Evolutionary conservation across 257 asterid genomes (phyloP), one percentile per base, ranked within the genome.

Genomic region (Scutellaria minor): DNA sequence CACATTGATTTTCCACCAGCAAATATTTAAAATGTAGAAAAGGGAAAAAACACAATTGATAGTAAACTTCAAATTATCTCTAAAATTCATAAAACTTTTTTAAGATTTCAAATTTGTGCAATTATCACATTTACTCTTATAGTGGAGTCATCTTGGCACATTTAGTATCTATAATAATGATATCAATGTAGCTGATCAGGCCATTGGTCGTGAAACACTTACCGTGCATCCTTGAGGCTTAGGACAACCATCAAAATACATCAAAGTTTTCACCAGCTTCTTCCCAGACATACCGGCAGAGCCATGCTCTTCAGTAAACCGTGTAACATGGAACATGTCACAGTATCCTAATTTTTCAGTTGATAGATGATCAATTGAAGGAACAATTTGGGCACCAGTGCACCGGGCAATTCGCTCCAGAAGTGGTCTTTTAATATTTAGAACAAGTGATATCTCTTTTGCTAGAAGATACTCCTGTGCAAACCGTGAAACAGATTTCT

Each of bases 391-490:
- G 79, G 93, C 84, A 68, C 97, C 97, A 50, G 96, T 86, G 83
- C 97, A 91, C 64, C 97, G 97, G 44, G 97, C 88, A 69, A 91
- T 91, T 53, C 97, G 97, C 80, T 94, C 99, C 86, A 94, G 82
- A 71, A 94, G 92, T 46, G 99, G 90, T 70, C 83, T 84, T 80
- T 89, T 91, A 62, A 94, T 83, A 84, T 94, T 94, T 57, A 91
- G 83, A 83, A 89, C 99, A 64, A 94, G 97, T 18, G 99, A 86
- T 70, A 91, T 87, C 80, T 89, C 92, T 80, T 88, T 91, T 4
- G 92, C 90, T n/a, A 89, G 92, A 80, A 94, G 99, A 80, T 89
- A 94, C 71, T 94, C 99, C 81, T 94, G 99, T 24, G 98, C 99
- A 68, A 87, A 72, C 71, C 98, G 96, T 2, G 99, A 91, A 75